Evolutionary conservation across 1,139 yeast species (phyloP), one percentile per base, ranked within the genome.

Genomic region (Debaryomyces sp.): DNA sequence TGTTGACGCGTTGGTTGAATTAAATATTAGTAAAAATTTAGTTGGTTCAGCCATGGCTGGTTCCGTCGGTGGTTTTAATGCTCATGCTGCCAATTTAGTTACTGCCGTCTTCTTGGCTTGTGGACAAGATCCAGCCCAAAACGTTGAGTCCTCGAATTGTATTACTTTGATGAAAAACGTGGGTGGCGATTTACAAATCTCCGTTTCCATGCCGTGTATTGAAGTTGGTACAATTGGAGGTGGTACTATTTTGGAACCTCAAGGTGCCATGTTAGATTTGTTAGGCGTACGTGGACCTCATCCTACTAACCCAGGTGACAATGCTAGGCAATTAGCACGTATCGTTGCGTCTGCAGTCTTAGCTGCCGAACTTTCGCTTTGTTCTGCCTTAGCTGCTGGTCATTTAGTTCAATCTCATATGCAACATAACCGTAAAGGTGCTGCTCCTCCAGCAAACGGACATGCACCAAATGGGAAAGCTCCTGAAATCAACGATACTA

Each of bases 171-270:
- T 95, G 96, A 86, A 87, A 63, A 90, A 89, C 62, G 80, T 81
- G 43, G 75, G 73, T 32, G 99, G 97, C 21, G 92, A 91, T 63
- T 80, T 95, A 61, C 86, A 82, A 56, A 87, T 95, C 46, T 89
- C 97, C 3, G 99, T 94, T 18, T 89, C 97, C 5, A 95, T 95
- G 99, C 99, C 99, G 24, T 90, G 96, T 24, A 91, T 95, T 59
- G 99, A 95, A 73, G 99, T 94, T 41, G 99, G 99, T 54, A 94
- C 99, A 4, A 92, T 95, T 68, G 99, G 99, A 53, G 99, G 99
- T 53, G 99, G 99, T 65, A 95, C 99, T 8, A 89, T 95, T 54
- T 80, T 95, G 59, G 98, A 89, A 63, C 97, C 99, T 33, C 99
- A 95, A 74, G 89, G 92, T 43, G 90, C 99, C 27, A 89, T 95